phyloP scores from a whole-genome alignment of 176 grass and related monocot species.

The Eragrostis nindensis region DNA sequence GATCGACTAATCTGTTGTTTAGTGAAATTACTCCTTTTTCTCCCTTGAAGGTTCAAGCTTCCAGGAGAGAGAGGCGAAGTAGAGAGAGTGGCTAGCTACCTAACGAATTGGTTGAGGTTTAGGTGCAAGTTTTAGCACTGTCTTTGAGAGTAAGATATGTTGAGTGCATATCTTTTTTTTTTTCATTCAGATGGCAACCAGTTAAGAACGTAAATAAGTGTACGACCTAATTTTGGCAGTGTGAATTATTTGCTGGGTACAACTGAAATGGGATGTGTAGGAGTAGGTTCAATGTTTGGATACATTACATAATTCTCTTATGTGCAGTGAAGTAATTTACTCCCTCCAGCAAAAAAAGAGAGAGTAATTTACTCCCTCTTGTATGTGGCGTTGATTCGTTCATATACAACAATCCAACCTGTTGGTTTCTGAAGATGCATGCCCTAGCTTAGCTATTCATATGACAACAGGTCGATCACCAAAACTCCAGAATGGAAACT shows the following conservation, averaged over 20 bases:
- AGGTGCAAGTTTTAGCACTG: conserved; percentile 36
- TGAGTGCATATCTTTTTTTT: neutral
- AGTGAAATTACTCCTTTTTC: neutral
- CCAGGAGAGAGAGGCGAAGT: neutral
- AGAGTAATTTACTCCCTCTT: too few relatives aligned
- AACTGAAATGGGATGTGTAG: neutral
- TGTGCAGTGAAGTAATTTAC: too few relatives aligned
- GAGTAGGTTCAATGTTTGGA: neutral
- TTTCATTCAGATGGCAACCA: neutral
- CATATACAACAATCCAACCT: neutral
- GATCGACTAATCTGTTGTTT: neutral
- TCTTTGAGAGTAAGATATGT: neutral
- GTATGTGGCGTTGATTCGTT: too few relatives aligned
- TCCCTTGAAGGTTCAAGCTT: neutral
- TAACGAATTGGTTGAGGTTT: conserved; percentile 34
- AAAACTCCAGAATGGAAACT: neutral
- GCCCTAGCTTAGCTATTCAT: neutral
- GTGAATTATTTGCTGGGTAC: neutral
- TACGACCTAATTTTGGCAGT: neutral
- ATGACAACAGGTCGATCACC: neutral
- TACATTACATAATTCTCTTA: neutral
- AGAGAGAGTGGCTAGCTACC: neutral
- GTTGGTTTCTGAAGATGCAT: neutral
- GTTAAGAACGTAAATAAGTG: neutral
- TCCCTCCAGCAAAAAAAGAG: too few relatives aligned